phyloP scores from a whole-genome alignment of 345 rosid species.

The Ceriops decandra region DNA sequence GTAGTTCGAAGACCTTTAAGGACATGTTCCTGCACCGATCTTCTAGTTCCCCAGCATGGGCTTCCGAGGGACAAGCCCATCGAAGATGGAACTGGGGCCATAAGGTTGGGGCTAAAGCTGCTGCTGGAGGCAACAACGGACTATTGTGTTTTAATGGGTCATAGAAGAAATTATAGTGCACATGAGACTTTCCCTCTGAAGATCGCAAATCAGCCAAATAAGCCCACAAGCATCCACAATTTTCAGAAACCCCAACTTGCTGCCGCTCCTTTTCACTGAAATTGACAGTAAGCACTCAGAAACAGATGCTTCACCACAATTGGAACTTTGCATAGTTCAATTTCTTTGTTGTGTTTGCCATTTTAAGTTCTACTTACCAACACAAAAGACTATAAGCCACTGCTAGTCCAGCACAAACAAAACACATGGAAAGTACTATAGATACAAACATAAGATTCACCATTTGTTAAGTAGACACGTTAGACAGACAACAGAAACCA shows the following conservation, averaged over 20 bases:
- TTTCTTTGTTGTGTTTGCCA: not conserved
- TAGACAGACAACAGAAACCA: not conserved
- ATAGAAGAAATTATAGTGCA: conserved; percentile 75
- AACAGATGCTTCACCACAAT: not conserved
- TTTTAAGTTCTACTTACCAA: not conserved
- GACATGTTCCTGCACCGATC: conserved; percentile 65
- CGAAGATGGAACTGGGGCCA: conserved; percentile 99
- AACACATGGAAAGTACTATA: not conserved
- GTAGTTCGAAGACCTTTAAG: conserved; percentile 52
- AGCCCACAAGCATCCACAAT: conserved; percentile 86
- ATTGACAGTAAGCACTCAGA: conserved; percentile 8
- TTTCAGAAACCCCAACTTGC: conserved; percentile 54
- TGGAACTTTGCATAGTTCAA: not conserved
- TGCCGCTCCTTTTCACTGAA: conserved; percentile 93
- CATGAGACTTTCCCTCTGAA: conserved; percentile 52
- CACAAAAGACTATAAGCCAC: not conserved
- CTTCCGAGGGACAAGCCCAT: conserved; percentile 93
- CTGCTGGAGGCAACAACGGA: conserved; percentile 84
- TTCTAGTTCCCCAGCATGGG: conserved; percentile 69
- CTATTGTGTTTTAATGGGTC: conserved; percentile 54
- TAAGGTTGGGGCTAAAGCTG: conserved; percentile 91
- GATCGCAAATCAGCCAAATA: conserved; percentile 77
- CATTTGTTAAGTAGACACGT: not conserved
- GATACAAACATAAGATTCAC: not conserved
- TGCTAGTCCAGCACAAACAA: not conserved